Evolutionary conservation across 495 filamentous ascomycete species (phyloP).

Genomic region (Pyronema omphalodes): DNA sequence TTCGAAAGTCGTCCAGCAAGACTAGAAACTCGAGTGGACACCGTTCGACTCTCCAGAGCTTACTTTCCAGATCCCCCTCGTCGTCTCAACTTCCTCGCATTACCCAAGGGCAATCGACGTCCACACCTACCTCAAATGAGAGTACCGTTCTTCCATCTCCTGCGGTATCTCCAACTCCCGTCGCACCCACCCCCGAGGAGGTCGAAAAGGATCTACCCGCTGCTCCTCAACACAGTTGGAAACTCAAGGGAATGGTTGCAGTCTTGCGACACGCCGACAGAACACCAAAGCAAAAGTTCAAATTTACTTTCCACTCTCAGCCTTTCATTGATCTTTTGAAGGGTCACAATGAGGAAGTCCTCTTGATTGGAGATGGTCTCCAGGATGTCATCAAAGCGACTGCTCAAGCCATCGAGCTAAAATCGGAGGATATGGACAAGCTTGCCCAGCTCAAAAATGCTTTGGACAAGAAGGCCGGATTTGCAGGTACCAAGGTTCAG

Average conservation of each 20-base stretch:
- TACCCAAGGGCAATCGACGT: constrained; percentile 25
- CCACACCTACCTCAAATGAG: constrained; percentile 23
- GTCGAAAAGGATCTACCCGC: constrained; percentile 45
- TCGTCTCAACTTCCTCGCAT: constrained; percentile 32
- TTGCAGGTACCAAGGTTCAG: constrained; percentile 93
- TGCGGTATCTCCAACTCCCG: constrained; percentile 16
- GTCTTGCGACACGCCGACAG: constrained; percentile 91
- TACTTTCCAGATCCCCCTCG: constrained; percentile 29
- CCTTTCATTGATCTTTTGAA: constrained; percentile 88
- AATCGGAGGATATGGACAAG: constrained; percentile 70
- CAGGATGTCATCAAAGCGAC: constrained; percentile 75
- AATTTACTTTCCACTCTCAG: constrained; percentile 93
- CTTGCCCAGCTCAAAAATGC: constrained; percentile 67
- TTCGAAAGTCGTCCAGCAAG: constrained; percentile 20
- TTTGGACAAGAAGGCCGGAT: constrained; percentile 74
- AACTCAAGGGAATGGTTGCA: constrained; percentile 93
- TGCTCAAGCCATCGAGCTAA: constrained; percentile 52
- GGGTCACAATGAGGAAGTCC: constrained; percentile 88
- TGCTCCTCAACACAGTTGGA: constrained; percentile 89
- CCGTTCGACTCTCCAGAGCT: constrained; percentile 32
- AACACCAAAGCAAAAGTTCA: constrained; percentile 97
- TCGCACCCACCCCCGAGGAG: constrained; percentile 23
- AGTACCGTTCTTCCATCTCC: constrained; percentile 13
- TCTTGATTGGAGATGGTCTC: constrained; percentile 82
- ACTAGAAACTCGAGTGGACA: constrained; percentile 15